These are phyloP conservation scores for Pestalotiopsis sp. DNA, from an alignment of 2,329 filamentous ascomycete species.

Conservation along the genomic window DNA sequence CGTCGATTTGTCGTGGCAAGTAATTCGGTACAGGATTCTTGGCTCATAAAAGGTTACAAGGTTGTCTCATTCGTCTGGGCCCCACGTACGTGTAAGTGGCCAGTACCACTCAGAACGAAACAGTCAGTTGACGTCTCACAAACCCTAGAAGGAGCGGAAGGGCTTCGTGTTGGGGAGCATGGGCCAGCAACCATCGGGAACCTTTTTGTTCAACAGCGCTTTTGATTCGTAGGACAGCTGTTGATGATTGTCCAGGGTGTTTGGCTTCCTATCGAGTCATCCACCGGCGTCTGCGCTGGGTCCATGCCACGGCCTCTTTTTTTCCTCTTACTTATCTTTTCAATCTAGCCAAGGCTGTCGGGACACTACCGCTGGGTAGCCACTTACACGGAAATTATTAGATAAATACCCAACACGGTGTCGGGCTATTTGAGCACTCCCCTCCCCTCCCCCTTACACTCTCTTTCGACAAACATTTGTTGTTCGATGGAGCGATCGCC, in stretches of 20 bases:
- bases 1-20: not conserved
- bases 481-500: not conserved
- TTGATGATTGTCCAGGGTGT: not conserved
- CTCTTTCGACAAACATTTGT: not conserved
- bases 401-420: not conserved
- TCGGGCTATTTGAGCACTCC: not conserved
- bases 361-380: not conserved
- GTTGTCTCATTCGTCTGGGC: not conserved
- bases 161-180: not conserved
- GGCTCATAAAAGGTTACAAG: not conserved
- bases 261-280: conserved; percentile 5
- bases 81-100: conserved; percentile 4
- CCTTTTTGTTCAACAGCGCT: not conserved
- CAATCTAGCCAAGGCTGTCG: not conserved
- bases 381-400: conserved; percentile 2
- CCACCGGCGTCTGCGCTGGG: not conserved
- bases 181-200: not conserved
- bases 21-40: not conserved
- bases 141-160: not conserved
- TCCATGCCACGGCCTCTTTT: not conserved
- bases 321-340: conserved; percentile 3
- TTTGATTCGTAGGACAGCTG: not conserved
- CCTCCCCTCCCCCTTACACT: not conserved
- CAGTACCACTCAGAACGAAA: not conserved
- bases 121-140: not conserved